Percentiles rank a stretch among this genome's conserved stretches.
Conservation (phyloP, 768 basidiomycete species). For the Agaricus subrufescens region DNA sequence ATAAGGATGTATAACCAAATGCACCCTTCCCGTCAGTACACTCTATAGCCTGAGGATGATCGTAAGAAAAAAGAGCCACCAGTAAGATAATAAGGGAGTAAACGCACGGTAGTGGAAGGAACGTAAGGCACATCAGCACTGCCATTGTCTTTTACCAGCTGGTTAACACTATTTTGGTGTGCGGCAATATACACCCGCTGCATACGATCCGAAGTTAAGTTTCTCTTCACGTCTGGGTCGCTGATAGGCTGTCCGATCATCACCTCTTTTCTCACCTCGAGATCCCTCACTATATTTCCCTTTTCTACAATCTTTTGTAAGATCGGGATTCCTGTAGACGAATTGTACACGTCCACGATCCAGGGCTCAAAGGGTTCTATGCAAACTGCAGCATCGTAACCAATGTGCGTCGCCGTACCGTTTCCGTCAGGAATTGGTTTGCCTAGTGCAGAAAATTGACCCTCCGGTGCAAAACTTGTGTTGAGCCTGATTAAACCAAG, state of each 20-base stretch:
- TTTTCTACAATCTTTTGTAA: slow-evolving; percentile 27
- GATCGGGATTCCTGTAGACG: slow-evolving; percentile 24
- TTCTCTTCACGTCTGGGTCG: slow-evolving; percentile 16
- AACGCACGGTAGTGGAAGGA: slow-evolving; percentile 34
- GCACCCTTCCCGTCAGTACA: too few species aligned
- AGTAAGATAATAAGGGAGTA: too few species aligned
- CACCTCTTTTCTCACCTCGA: slow-evolving; percentile 17
- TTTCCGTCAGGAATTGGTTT: slow-evolving; percentile 17
- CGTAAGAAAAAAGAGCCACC: too few species aligned
- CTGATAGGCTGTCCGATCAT: slow-evolving; percentile 16
- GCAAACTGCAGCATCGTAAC: slow-evolving; percentile 36
- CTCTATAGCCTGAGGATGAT: too few species aligned
- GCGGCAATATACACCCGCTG: slow-evolving; percentile 21
- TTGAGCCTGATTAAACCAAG: slow-evolving; percentile 32
- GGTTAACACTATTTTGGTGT: slow-evolving; percentile 34
- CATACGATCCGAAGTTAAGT: slow-evolving; percentile 25
- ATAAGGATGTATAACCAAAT: too few species aligned
- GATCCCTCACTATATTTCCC: slow-evolving; percentile 20
- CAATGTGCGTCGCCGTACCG: slow-evolving; percentile 28
- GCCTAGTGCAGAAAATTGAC: slow-evolving; percentile 22
- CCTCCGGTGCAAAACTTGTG: slow-evolving; percentile 26
- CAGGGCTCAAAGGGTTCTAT: slow-evolving; percentile 36
- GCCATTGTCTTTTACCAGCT: slow-evolving; percentile 36
- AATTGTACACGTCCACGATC: slow-evolving; percentile 34
- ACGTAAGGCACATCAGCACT: slow-evolving; percentile 33